A percentile compares a stretch with the other conserved stretches of the same genome.
These are phyloP conservation scores for Fusarium nurragi DNA, from an alignment of 2,329 filamentous ascomycete species.

Conservation along the genomic window DNA sequence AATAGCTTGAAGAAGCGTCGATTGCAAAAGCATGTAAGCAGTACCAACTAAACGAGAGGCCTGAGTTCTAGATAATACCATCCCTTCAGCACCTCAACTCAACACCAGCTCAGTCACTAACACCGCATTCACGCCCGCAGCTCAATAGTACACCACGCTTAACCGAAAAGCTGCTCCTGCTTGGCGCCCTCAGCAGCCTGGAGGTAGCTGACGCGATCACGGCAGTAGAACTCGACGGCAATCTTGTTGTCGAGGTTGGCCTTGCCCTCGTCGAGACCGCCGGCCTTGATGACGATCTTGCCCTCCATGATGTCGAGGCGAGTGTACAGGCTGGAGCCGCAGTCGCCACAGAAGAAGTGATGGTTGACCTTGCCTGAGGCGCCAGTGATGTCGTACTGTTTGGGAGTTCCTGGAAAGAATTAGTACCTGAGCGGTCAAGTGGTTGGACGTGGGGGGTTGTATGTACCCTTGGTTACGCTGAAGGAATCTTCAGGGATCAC, in stretches of 20 bases:
- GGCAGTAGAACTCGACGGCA: conserved; percentile 62
- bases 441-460: fast-evolving
- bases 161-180: conserved; percentile 53
- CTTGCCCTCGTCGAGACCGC: conserved; percentile 59
- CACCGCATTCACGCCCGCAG: background rate
- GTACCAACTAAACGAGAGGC: background rate
- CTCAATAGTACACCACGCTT: background rate
- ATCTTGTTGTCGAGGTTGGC: conserved; percentile 55
- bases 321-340: conserved; percentile 62
- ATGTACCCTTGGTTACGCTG: conserved; percentile 58
- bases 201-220: conserved; percentile 59
- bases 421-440: background rate
- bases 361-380: conserved; percentile 63
- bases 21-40: background rate
- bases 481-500: conserved; percentile 59
- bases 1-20: background rate
- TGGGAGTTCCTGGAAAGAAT: conserved; percentile 53
- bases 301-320: conserved; percentile 64
- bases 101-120: background rate
- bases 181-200: conserved; percentile 55
- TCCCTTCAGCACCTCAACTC: background rate
- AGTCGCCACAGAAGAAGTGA: conserved; percentile 64
- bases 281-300: conserved; percentile 60
- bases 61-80: background rate
- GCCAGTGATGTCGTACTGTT: conserved; percentile 58